Evolutionary conservation across 495 filamentous ascomycete genomes (phyloP).

Genomic region (Lophiotrema nucula): DNA sequence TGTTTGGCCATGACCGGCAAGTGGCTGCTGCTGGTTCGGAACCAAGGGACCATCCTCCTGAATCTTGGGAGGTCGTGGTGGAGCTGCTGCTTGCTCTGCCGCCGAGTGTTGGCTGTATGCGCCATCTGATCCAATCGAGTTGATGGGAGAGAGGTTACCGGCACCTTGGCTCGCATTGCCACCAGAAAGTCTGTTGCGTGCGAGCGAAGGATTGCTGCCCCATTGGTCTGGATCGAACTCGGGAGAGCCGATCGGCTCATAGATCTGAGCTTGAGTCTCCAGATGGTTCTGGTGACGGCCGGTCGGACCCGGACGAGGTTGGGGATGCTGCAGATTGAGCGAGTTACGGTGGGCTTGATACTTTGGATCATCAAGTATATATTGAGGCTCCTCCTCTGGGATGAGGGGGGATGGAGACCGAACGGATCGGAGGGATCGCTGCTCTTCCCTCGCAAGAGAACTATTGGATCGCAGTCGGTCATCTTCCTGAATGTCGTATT

Average conservation of each 20-base stretch:
- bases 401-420: conserved; percentile 57
- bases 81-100: conserved; percentile 28
- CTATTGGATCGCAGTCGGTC: conserved; percentile 70
- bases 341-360: conserved; percentile 90
- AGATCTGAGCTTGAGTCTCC: conserved; percentile 75
- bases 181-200: conserved; percentile 40
- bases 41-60: conserved; percentile 41
- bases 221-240: conserved; percentile 63
- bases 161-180: conserved; percentile 30
- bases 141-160: conserved; percentile 30
- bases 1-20: conserved; percentile 31
- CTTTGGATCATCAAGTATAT: conserved; percentile 79
- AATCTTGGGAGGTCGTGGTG: conserved; percentile 33
- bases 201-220: conserved; percentile 48
- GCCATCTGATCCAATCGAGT: conserved; percentile 29
- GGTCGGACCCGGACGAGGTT: conserved; percentile 80
- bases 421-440: conserved; percentile 39
- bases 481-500: conserved; percentile 63
- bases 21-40: conserved; percentile 30
- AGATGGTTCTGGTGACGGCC: conserved; percentile 77
- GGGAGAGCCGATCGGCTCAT: conserved; percentile 57
- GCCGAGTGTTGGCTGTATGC: conserved; percentile 29
- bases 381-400: conserved; percentile 46
- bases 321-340: conserved; percentile 84
- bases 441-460: conserved; percentile 51